Evolutionary conservation across 352 stramenopile genomes (phyloP).

Genomic region (Phytophthora sansomeana): DNA sequence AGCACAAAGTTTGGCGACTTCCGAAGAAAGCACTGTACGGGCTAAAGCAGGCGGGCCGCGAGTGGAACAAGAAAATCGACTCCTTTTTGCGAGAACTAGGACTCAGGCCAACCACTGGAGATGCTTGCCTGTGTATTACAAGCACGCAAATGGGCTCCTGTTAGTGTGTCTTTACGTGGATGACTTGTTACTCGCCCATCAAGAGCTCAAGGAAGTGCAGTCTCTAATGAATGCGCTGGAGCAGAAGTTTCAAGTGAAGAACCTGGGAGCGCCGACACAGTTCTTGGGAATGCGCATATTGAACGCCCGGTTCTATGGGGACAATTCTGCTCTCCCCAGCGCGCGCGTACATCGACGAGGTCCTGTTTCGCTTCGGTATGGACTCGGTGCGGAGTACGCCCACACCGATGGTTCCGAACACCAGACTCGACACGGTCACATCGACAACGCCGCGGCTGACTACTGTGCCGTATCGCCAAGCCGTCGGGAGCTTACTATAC

Average conservation of each 20-base stretch:
- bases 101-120: neutral
- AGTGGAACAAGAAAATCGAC: constrained; percentile 8
- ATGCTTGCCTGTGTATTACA: constrained; percentile 1
- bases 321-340: neutral
- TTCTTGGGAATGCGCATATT: neutral
- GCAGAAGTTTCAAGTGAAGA: neutral
- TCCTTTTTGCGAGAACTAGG: neutral
- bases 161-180: neutral
- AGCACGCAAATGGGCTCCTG: neutral
- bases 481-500: neutral
- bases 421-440: neutral
- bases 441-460: neutral
- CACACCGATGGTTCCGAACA: neutral
- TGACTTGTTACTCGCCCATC: neutral
- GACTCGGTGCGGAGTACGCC: neutral
- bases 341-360: neutral
- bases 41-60: constrained; percentile 5
- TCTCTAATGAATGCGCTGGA: neutral
- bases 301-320: neutral
- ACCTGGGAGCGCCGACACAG: neutral
- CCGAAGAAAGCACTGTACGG: constrained; percentile 12
- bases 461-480: neutral
- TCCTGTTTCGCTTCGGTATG: neutral
- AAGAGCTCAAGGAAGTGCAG: neutral
- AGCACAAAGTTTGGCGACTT: constrained; percentile 2